Evolutionary conservation across 2,329 filamentous ascomycete species (phyloP), one percentile per base, ranked within the genome.

Genomic region (Helotiales sp.): DNA sequence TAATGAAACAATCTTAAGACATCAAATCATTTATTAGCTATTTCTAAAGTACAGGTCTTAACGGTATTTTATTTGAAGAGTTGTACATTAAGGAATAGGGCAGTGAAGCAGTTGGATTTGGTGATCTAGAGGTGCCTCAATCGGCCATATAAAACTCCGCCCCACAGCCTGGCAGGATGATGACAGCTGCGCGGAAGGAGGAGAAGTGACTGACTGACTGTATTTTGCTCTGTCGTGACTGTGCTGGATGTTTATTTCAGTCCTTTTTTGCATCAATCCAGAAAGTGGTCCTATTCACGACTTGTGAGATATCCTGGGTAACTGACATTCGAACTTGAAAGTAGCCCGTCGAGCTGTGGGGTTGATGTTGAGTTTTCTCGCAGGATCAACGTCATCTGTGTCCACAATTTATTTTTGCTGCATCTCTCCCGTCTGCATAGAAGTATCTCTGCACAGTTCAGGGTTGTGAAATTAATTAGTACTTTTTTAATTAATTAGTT

Each of bases 91-190:
- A n/a, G n/a, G n/a, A n/a, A n/a, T n/a, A n/a, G n/a, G n/a, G n/a
- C n/a, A n/a, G n/a, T n/a, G n/a, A n/a, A n/a, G n/a, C n/a, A n/a
- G n/a, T n/a, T n/a, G n/a, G n/a, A n/a, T n/a, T n/a, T n/a, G n/a
- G n/a, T n/a, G n/a, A n/a, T n/a, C n/a, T n/a, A n/a, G n/a, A n/a
- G n/a, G n/a, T n/a, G n/a, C n/a, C n/a, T n/a, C n/a, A n/a, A n/a
- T n/a, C n/a, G n/a, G n/a, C n/a, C n/a, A n/a, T n/a, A n/a, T n/a
- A n/a, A n/a, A n/a, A n/a, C n/a, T n/a, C n/a, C n/a, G n/a, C n/a
- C n/a, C n/a, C n/a, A n/a, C n/a, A n/a, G n/a, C n/a, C n/a, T 50
- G 47, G 24, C 47, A 50, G 50, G 50, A 55, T 34, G 50, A 55
- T 6, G 47, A 43, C 4, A 43, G 40, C 15, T 43, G 40, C 40